phyloP scores from a whole-genome alignment of 1,284 basidiomycete species.

The Heterobasidion occidentale region DNA sequence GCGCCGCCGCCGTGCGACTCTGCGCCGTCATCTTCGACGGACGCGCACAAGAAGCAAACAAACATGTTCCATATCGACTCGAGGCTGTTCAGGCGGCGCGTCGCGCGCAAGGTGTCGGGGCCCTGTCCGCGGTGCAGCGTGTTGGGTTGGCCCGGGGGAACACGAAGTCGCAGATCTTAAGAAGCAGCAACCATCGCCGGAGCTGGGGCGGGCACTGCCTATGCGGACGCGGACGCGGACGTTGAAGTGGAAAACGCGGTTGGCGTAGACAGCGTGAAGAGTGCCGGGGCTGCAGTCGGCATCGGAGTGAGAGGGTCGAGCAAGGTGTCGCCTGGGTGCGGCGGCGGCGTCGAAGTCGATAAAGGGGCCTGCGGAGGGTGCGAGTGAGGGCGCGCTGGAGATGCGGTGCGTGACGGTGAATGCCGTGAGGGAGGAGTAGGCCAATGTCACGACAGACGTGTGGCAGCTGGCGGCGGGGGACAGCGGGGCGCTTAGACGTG shows the following conservation, averaged over 20 bases:
- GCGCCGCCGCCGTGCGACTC: constrained; percentile 26
- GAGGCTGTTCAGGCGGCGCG: constrained; percentile 24
- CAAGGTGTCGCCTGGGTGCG: neutral
- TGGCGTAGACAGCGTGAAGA: too few relatives aligned
- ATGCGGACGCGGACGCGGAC: neutral
- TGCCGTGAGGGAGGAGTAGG: constrained; percentile 9
- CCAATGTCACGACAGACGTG: constrained; percentile 33
- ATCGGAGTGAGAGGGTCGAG: too few relatives aligned
- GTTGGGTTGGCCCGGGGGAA: constrained; percentile 34
- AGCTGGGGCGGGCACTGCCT: constrained; percentile 1
- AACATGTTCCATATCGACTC: constrained; percentile 21
- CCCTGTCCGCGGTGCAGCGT: constrained; percentile 48
- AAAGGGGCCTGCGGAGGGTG: neutral
- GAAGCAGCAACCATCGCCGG: constrained; percentile 17
- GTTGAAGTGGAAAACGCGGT: constrained; percentile 1
- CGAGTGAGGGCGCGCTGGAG: too few relatives aligned
- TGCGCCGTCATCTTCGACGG: constrained; percentile 19
- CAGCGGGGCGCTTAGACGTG: constrained; percentile 53
- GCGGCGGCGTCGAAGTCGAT: constrained; percentile 1
- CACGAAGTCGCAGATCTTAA: constrained; percentile 60
- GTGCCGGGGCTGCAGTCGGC: too few relatives aligned
- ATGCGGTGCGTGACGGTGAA: too few relatives aligned
- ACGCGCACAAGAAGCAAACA: constrained; percentile 17
- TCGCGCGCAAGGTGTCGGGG: constrained; percentile 41
- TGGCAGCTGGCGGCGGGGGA: constrained; percentile 55